A percentile compares a stretch with the other conserved stretches of the same genome.
phyloP scores from a whole-genome alignment of 129 eudicot species.

The Tagetes patula region DNA sequence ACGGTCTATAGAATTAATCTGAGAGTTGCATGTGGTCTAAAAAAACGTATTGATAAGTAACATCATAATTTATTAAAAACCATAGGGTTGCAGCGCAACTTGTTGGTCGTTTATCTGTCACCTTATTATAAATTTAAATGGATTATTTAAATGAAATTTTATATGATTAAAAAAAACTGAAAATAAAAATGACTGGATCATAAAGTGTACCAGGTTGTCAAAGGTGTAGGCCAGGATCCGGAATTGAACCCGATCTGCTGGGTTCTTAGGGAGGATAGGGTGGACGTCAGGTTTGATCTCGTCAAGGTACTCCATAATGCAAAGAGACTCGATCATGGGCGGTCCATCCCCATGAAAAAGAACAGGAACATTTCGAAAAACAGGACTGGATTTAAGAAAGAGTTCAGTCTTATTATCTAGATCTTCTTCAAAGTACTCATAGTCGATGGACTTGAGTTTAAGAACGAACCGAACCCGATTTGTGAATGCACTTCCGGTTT shows the following conservation, averaged over 20 bases:
- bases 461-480: background rate
- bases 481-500: background rate
- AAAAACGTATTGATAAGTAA: too few relatives aligned
- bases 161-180: background rate
- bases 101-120: too few relatives aligned
- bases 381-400: background rate
- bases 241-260: slow-evolving; percentile 1
- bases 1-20: too few relatives aligned
- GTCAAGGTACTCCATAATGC: slow-evolving; percentile 14
- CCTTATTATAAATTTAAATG: too few relatives aligned
- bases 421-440: background rate
- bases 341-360: background rate
- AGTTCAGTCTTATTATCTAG: background rate
- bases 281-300: slow-evolving; percentile 35
- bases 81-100: too few relatives aligned
- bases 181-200: background rate
- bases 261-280: slow-evolving; percentile 37
- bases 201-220: background rate
- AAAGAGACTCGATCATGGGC: background rate
- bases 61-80: too few relatives aligned
- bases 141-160: too few relatives aligned
- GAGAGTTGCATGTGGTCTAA: too few relatives aligned
- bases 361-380: background rate
- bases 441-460: background rate
- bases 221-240: background rate